phyloP scores from a whole-genome alignment of 768 basidiomycete species.

The Psilocybe sp. region DNA sequence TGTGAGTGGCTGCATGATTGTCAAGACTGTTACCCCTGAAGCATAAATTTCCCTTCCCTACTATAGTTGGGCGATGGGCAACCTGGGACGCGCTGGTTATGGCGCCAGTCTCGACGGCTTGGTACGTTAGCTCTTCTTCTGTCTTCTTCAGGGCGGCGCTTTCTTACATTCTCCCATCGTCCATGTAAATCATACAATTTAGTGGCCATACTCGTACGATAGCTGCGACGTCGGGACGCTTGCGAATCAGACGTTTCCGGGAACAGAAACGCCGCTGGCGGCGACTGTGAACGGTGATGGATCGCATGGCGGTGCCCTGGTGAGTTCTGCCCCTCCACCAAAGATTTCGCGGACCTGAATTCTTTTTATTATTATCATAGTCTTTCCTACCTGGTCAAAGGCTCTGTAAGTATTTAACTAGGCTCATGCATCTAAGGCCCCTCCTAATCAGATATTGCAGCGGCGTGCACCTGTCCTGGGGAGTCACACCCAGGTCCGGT shows the following conservation, averaged over 20 bases:
- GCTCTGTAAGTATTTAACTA: conserved; percentile 21
- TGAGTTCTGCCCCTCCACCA: conserved; percentile 10
- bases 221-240: conserved; percentile 81
- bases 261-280: conserved; percentile 43
- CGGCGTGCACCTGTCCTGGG: conserved; percentile 40
- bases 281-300: conserved; percentile 44
- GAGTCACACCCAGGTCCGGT: conserved; percentile 43
- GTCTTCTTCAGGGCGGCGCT: no score
- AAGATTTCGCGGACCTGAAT: not conserved
- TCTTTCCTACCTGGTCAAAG: conserved; percentile 73
- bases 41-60: conserved; percentile 17
- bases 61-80: conserved; percentile 44
- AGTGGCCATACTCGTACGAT: conserved; percentile 75
- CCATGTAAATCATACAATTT: not conserved
- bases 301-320: conserved; percentile 35
- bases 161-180: not conserved
- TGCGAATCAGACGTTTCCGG: conserved; percentile 74
- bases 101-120: conserved; percentile 68
- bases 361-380: conserved; percentile 13
- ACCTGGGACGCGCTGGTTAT: conserved; percentile 67
- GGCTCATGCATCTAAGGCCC: not conserved
- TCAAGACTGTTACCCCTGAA: not conserved
- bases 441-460: conserved; percentile 11
- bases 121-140: conserved; percentile 34
- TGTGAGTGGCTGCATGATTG: conserved; percentile 21